Evolutionary conservation across 164 flowering plant species (phyloP), one percentile per base, ranked within the genome.

Genomic region (Nelumbo lutea): DNA sequence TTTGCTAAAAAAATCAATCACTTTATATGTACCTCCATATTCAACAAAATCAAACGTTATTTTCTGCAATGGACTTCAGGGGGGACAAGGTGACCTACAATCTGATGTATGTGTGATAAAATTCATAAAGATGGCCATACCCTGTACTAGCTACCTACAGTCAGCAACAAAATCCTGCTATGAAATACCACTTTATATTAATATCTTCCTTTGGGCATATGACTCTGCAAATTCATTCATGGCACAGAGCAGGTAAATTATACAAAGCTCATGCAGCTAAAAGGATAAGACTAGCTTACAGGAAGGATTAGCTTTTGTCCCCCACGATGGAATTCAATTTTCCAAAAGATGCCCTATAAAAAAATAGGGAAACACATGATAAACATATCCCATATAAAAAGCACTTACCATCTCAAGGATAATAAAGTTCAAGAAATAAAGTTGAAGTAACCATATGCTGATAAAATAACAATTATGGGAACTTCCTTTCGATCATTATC

Each of bases 261-360:
- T n/a, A 56, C 0, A 43, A 45, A 6, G 42, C 13, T 27, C 47
- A 59, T 15, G 13, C n/a, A 11, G 27, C 7, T 6, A 51, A 48
- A 65, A 69, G 44, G 38, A 48, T 42, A 43, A 68, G 40, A 68
- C 9, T 57, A 55, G 51, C 91, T 87, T 83, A 95, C 99, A 65
- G 99, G 99, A 85, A 92, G 15, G 6, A 95, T 72, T 61, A 95
- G 77, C 85, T 88, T 92, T 68, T 95, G 99, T 4, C 94, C 90
- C 11, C 87, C 95, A n/a, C 97, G 96, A 71, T 85, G 93, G 61
- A 84, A 76, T 74, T 95, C 99, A 77, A 95, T 65, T 76, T 81
- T 92, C 99, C 99, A 95, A 72, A 75, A 82, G 44, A 90, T 86
- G 9, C 99, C 98, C 98, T 95, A 78, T 58, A 3, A 42, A 77